A percentile compares a stretch with the other conserved stretches of the same genome.
These are phyloP conservation scores for Pseudisothecium myosuroides DNA, from an alignment of 225 moss, liverwort and hornwort genomes.

Conservation along the genomic window DNA sequence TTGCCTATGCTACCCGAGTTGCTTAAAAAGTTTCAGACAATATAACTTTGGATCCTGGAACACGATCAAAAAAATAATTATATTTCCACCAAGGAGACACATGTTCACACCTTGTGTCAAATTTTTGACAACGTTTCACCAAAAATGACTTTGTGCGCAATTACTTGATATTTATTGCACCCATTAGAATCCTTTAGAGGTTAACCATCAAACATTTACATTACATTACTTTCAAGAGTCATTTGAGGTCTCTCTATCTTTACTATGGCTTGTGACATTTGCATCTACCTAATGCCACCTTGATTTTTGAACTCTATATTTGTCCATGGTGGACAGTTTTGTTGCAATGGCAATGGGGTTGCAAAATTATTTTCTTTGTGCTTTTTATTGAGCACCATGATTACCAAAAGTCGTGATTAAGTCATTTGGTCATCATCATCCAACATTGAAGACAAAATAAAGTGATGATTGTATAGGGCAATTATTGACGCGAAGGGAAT, in stretches of 20 bases:
- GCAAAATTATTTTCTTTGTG: background rate
- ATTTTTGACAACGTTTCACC: fast-evolving
- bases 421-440: no score
- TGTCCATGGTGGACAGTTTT: background rate
- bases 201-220: background rate
- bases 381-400: no score
- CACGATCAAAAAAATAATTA: background rate
- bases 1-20: background rate
- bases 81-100: fast-evolving
- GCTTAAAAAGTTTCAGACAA: fast-evolving
- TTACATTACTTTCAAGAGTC: background rate
- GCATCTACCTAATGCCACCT: no score
- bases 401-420: no score
- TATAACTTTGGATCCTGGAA: fast-evolving
- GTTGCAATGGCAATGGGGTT: fast-evolving
- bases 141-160: background rate
- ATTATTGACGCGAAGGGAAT: no score
- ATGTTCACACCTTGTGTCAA: background rate
- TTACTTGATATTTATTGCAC: fast-evolving
- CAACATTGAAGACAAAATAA: no score
- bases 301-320: no score
- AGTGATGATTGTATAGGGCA: no score
- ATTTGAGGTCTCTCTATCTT: background rate
- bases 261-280: background rate
- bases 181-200: fast-evolving